These are phyloP conservation scores for Colletotrichum sp. DNA, from an alignment of 2,329 filamentous ascomycete species.

Conservation along the genomic window DNA sequence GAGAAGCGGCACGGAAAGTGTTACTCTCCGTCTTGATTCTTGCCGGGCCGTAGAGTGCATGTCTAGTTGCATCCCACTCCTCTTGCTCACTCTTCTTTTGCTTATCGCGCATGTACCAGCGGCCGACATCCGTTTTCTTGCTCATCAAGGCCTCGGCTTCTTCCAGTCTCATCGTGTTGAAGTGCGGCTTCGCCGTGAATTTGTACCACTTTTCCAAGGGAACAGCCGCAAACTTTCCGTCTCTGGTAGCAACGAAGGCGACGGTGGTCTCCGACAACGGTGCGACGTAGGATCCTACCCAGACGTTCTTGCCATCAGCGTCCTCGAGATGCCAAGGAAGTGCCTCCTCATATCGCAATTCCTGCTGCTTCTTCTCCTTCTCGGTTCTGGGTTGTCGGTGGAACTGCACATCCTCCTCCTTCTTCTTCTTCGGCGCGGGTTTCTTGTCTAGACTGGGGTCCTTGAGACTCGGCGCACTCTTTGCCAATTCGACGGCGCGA, in stretches of 20 bases:
- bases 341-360: slow-evolving; percentile 89
- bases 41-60: slow-evolving; percentile 55
- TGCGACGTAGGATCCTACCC: slow-evolving; percentile 90
- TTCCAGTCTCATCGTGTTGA: slow-evolving; percentile 79
- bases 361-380: slow-evolving; percentile 76
- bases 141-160: slow-evolving; percentile 85
- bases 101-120: slow-evolving; percentile 79
- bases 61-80: slow-evolving; percentile 65
- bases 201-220: slow-evolving; percentile 97
- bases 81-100: slow-evolving; percentile 61
- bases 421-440: slow-evolving; percentile 72
- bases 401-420: slow-evolving; percentile 84
- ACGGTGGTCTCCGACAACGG: slow-evolving; percentile 87
- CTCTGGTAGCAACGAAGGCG: slow-evolving; percentile 71
- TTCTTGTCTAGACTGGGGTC: slow-evolving; percentile 58
- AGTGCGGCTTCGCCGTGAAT: slow-evolving; percentile 80
- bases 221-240: slow-evolving; percentile 78
- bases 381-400: slow-evolving; percentile 81
- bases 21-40: slow-evolving; percentile 73
- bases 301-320: slow-evolving; percentile 92
- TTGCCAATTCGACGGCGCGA: slow-evolving; percentile 84
- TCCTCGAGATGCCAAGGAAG: slow-evolving; percentile 97
- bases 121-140: slow-evolving; percentile 75
- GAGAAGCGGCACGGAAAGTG: slow-evolving; percentile 66
- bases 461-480: slow-evolving; percentile 85